Base-by-base conservation (phyloP, 2,329 filamentous ascomycete genomes). In the Fusarium nematophilum region DNA sequence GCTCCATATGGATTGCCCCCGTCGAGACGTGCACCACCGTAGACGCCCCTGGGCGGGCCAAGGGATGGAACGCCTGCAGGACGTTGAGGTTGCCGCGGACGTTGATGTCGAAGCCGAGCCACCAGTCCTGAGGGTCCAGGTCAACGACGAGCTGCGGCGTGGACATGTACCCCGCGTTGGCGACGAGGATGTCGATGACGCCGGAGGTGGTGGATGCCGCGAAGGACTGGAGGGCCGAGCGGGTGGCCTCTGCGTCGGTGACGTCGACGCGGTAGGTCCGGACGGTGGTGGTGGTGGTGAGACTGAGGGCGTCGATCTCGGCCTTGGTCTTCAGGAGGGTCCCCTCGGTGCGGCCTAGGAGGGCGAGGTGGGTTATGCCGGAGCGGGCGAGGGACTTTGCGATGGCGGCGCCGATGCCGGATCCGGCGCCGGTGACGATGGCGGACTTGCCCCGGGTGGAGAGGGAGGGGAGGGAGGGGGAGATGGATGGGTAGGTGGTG, bases 351-450 rank as follows among this genome's bases (percentile, higher is more conserved):
- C 81, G 78, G 14, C 76, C 79, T 1, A 78, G 59, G 34, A 83
- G 71, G 34, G 75, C 73, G 21, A 82, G 61, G 9, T 71, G 70
- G 9, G 67, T 47, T 9, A 78, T 74, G 0, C 73, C 73, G 0
- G 81, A 82, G 9, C 67, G 55, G 13, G 76, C 72, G 62, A 82
- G 90, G 33, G 86, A 77, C 44, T 81, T 79, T 5, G 88, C 87
- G 9, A 89, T 83, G 1, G 85, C 83, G 47, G 85, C 83, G 2
- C 88, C 88, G 38, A 90, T 84, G 18, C 87, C 86, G 1, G 81
- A 83, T 4, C 83, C 83, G 9, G 82, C 87, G 18, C 88, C 88
- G 4, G 86, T 89, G 68, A 91, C 86, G 13, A 90, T 76, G 8
- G 88, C 85, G 14, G 80, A 85, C 21, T 71, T 71, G 5, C 75